Evolutionary conservation across 148 eudicot genomes (phyloP), one percentile per base, ranked within the genome.

Genomic region (Linanthus parryae): DNA sequence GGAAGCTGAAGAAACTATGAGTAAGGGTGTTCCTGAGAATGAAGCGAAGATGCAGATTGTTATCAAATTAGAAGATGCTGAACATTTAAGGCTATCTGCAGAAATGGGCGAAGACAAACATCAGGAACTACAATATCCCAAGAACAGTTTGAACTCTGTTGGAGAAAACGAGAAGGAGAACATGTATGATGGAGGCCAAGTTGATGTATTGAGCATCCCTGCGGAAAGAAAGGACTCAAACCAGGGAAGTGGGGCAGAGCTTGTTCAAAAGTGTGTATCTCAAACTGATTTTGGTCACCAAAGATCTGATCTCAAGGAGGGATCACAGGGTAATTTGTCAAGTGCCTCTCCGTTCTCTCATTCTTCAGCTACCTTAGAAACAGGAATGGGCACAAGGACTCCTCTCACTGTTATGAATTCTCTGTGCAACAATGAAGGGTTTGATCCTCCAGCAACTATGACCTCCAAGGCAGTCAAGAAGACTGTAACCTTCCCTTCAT

Each of bases 371-470:
- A 15, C 21, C 33, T 19, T 18, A 7, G 56, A 40, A 60, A 29
- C 38, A 16, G 28, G 40, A 49, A 34, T 61, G 29, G 51, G 65
- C 42, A 19, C 57, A 41, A 62, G 84, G 60, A 64, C 67, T 34
- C 87, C 90, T 34, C 69, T 82, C 34, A 58, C 73, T 44, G 56
- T 55, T 27, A 77, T 74, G 70, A 75, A 71, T 60, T 35, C 66
- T 21, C 27, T 36, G 23, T 35, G 52, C 48, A 30, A 54, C 48
- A 24, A 23, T 59, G 64, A 71, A 14, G 33, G 33, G 18, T 12
- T 54, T 35, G 52, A 47, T 46, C 12, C 38, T 28, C 41, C 60
- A 28, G 16, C 72, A 20, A 73, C 39, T 8, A 41, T 51, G 18
- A 48, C 40, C 28, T 21, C 40, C 27, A 59, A 57, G 15, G 63